Evolutionary conservation across 2,329 filamentous ascomycete genomes (phyloP), one percentile per base, ranked within the genome.

Genomic region (Diaporthe vaccinii): DNA sequence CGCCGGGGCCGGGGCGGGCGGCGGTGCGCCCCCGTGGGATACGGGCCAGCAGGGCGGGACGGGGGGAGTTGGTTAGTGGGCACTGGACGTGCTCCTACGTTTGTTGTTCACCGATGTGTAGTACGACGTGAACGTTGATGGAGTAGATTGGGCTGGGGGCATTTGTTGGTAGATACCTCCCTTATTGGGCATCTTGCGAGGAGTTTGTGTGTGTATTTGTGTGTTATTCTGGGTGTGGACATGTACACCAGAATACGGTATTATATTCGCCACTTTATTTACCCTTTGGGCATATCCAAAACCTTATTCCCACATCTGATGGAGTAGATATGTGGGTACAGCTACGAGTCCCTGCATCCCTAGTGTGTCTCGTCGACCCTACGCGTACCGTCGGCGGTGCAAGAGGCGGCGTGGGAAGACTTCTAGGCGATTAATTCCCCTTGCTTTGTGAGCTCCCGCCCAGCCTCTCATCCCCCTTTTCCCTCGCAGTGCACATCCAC

Each of bases 401-500:
- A 46, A 46, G 14, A 59, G 28, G 5, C 25, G 59, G 39, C 15
- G 39, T 41, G 61, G 14, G 34, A 12, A 46, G 25, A 22, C 41
- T 2, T 12, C 61, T 17, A 49, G 59, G 39, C 39, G 20, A 28
- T 22, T 39, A 9, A 46, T 12, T 25, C 22, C 22, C 49, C 22
- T 6, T n/a, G 22, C 22, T 55, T 6, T 28, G 25, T 28, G 51
- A 55, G 51, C 51, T 31, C 14, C 6, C n/a, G n/a, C 58, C 59
- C 39, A 62, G 36, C 36, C n/a, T 31, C n/a, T 53, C 34, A 17
- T 31, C 12, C 70, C 70, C 70, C 70, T 65, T 73, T 73, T 31
- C 36, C 36, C 70, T 34, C 58, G 70, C 70, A 73, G 70, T 55
- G 59, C 58, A 73, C 58, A 61, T 73, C 70, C 70, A 62, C 70